Evolutionary conservation across 768 basidiomycete species (phyloP).

Genomic region (Polyporus arcularius): DNA sequence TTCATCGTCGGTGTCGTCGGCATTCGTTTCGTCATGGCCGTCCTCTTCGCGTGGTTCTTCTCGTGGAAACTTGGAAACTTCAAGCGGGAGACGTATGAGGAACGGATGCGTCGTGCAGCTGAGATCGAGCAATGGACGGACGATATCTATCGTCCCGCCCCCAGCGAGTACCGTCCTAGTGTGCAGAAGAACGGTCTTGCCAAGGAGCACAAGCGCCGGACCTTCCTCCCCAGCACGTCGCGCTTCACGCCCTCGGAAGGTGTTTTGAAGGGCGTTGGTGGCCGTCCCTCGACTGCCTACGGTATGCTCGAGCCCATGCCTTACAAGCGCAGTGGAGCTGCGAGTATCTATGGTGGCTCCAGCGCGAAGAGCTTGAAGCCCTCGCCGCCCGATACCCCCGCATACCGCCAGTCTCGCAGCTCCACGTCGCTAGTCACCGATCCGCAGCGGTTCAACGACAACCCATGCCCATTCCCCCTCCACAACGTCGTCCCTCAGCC

Average conservation of each 20-base stretch:
- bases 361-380: constrained; percentile 45
- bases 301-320: constrained; percentile 63
- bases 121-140: constrained; percentile 97
- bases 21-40: constrained; percentile 95
- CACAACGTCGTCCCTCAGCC: constrained; percentile 91
- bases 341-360: constrained; percentile 31
- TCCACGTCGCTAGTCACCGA: constrained; percentile 70
- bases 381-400: constrained; percentile 74
- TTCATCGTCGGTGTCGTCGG: constrained; percentile 97
- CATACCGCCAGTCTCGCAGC: constrained; percentile 74
- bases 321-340: constrained; percentile 56
- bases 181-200: constrained; percentile 70
- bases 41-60: constrained; percentile 97
- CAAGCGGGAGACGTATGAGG: constrained; percentile 88
- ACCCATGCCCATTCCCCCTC: constrained; percentile 93
- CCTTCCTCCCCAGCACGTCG: constrained; percentile 67
- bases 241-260: constrained; percentile 77
- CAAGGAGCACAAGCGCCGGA: constrained; percentile 55
- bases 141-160: constrained; percentile 94
- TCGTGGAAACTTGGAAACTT: constrained; percentile 95
- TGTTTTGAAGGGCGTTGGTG: constrained; percentile 47
- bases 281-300: constrained; percentile 62
- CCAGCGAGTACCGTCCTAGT: constrained; percentile 87
- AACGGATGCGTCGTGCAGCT: constrained; percentile 84
- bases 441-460: constrained; percentile 57